These are phyloP conservation scores for Kernera saxatilis DNA, from an alignment of 345 rosid genomes.

Conservation along the genomic window DNA sequence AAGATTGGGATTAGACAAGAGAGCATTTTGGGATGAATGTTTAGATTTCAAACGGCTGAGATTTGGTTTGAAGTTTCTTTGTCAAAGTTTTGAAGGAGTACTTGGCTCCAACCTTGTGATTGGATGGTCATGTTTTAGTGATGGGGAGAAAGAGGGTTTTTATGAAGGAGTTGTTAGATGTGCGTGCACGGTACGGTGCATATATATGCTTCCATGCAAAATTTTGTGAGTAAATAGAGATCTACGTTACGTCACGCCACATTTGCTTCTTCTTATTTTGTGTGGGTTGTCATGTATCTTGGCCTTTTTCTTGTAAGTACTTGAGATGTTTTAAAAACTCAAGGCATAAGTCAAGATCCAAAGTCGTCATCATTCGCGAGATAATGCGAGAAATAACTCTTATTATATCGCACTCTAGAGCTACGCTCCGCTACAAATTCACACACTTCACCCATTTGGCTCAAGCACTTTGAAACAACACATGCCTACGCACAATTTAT, in stretches of 20 bases:
- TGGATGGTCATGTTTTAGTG: not conserved
- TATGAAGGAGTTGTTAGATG: constrained; percentile 1
- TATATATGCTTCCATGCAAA: constrained; percentile 12
- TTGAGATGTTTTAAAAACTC: not conserved
- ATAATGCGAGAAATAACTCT: not conserved
- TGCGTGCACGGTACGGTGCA: constrained; percentile 13
- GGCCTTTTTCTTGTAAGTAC: not conserved
- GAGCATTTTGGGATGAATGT: constrained; percentile 10
- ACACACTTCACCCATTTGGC: not conserved
- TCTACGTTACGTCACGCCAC: constrained; percentile 6
- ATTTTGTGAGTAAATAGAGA: not conserved
- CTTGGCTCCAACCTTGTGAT: not conserved
- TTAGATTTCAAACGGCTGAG: not conserved
- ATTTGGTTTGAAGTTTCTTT: not conserved
- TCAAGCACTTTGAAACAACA: not conserved
- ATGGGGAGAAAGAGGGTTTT: not conserved
- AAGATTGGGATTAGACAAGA: not conserved
- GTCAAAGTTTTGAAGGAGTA: not conserved
- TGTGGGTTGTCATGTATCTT: constrained; percentile 8
- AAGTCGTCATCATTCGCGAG: not conserved
- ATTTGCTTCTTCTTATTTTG: not conserved
- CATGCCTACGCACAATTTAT: not conserved
- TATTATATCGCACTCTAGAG: not conserved
- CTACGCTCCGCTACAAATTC: not conserved
- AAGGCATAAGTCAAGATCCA: not conserved